Evolutionary conservation across 257 asterid species (phyloP), one percentile per base, ranked within the genome.

Genomic region (Osmanthus fragrans): DNA sequence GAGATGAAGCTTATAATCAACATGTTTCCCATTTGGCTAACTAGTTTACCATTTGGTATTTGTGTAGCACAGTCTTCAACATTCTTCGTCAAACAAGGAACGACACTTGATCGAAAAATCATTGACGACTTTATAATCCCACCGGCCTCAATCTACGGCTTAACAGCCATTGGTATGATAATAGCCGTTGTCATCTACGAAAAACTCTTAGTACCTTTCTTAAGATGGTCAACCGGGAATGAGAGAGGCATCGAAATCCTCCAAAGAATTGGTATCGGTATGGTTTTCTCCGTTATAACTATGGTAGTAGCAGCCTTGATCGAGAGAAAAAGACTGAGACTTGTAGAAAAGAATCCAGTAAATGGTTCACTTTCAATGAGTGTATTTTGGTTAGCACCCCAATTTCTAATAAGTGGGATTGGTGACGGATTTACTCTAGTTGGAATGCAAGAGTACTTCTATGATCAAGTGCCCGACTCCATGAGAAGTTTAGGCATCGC

Each of bases 311-410:
- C 97, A 15, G 92, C 96, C 0, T 5, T 90, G 65, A 93, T 94
- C 0, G 98, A 94, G 75, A 75, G 83, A 15, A 87, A 84, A 49
- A 77, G 99, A 47, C 90, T 90, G 0, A 23, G 12, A 84, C 10
- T 85, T 0, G 91, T 85, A 32, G 74, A 19, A 25, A 19, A 58
- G 15, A 81, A 83, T 47, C 87, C 87, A 19, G 0, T 71, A 0
- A 34, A 73, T 1, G 85, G 89, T 0, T 85, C 93, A 4, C n/a
- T n/a, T 34, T 85, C 95, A 15, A 92, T 94, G 96, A 94, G 93
- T n/a, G 94, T 93, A 21, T 92, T 92, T 51, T 96, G 99, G 99
- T 81, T 96, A 30, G 92, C 90, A 0, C 99, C 99, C 0, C 98
- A 96, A 49, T 96, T 92, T 76, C 37, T 93, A 2, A 87, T 89